phyloP scores from a whole-genome alignment of 306 rosid genomes.

The Echinosophora koreensis region DNA sequence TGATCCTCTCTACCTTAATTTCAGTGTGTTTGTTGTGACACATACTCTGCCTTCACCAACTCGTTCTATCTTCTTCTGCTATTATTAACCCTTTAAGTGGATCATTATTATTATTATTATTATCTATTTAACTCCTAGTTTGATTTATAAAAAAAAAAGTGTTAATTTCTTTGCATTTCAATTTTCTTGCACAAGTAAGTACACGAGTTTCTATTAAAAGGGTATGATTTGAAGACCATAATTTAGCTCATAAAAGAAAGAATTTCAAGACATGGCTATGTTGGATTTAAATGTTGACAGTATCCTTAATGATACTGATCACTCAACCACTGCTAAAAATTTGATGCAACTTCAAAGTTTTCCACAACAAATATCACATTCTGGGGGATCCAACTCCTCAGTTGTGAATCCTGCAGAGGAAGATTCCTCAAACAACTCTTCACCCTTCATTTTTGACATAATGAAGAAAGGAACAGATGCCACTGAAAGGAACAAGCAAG shows the following conservation, averaged over 20 bases:
- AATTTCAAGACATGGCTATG: slow-evolving; percentile 47
- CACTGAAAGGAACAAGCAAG: slow-evolving; percentile 9
- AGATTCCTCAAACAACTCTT: slow-evolving; percentile 47
- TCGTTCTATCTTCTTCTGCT: background rate
- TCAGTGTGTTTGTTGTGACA: background rate
- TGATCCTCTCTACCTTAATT: background rate
- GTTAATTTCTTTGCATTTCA: background rate
- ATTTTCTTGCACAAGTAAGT: slow-evolving; percentile 1
- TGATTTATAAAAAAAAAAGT: background rate
- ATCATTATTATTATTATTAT: background rate
- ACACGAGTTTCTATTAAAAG: slow-evolving; percentile 9
- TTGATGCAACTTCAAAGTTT: slow-evolving; percentile 10
- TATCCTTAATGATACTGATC: slow-evolving; percentile 10
- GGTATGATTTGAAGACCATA: background rate
- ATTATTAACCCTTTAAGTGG: background rate
- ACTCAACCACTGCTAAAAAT: slow-evolving; percentile 42
- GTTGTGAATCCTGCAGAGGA: slow-evolving; percentile 51
- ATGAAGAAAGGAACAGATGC: slow-evolving; percentile 45
- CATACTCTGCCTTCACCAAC: background rate
- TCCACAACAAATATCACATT: slow-evolving; percentile 51
- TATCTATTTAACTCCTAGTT: background rate
- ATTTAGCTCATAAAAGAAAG: background rate
- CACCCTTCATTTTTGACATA: slow-evolving; percentile 54
- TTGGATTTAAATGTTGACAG: slow-evolving; percentile 69
- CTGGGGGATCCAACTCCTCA: slow-evolving; percentile 61